Conservation (phyloP, 83 land plant genomes). For the Thuja plicata region DNA sequence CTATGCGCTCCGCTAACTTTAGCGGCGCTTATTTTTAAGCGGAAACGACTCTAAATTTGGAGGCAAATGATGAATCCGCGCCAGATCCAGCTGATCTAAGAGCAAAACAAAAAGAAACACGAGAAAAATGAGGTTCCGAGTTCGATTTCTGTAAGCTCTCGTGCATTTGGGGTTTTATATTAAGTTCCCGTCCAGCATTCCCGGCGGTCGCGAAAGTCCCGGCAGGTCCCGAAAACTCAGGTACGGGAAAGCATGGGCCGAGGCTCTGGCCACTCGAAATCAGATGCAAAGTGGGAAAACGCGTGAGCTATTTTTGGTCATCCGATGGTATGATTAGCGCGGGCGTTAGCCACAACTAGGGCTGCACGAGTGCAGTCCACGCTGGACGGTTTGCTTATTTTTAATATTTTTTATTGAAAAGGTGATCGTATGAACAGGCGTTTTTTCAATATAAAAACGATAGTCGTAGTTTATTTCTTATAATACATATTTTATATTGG, state of each 20-base stretch:
- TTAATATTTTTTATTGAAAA: not conserved
- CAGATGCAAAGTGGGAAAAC: not conserved
- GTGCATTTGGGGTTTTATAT: too few relatives aligned
- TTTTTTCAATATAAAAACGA: not conserved
- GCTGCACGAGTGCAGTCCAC: not conserved
- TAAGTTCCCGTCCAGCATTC: not conserved
- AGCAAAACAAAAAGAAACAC: not conserved
- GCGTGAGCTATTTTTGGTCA: not conserved
- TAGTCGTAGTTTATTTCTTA: not conserved
- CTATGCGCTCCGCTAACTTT: not conserved
- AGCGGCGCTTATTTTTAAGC: not conserved
- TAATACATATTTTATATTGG: not conserved
- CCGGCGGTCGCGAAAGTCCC: not conserved
- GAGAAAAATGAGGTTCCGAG: not conserved
- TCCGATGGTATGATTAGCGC: not conserved
- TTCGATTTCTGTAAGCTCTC: not conserved
- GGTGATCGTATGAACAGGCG: not conserved
- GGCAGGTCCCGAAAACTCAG: not conserved
- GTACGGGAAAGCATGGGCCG: not conserved
- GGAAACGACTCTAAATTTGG: not conserved
- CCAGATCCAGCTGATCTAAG: not conserved
- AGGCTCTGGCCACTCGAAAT: not conserved
- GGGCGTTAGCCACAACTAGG: not conserved
- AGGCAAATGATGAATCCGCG: not conserved
- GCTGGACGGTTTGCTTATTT: not conserved